Conservation (phyloP, 306 rosid genomes). For the Cicer bijugum region DNA sequence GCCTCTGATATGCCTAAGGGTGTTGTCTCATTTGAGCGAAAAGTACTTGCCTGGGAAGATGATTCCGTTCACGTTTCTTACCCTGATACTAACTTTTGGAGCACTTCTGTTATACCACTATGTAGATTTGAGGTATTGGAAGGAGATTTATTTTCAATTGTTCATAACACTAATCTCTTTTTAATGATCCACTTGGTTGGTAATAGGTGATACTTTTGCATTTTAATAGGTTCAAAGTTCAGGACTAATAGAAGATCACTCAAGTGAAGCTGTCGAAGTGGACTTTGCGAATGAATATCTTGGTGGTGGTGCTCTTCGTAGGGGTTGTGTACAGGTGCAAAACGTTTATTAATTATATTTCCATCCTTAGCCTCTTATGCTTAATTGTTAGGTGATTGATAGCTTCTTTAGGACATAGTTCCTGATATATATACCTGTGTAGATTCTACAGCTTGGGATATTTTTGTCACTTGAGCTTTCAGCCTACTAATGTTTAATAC, state of each 20-base stretch:
- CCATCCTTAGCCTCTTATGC: slow-evolving; percentile 7
- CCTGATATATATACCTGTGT: slow-evolving; percentile 30
- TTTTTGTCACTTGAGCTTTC: slow-evolving; percentile 35
- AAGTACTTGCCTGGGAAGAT: slow-evolving; percentile 69
- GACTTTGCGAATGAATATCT: slow-evolving; percentile 92
- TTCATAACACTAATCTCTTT: background rate
- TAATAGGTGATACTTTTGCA: slow-evolving; percentile 35
- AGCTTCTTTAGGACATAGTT: slow-evolving; percentile 4
- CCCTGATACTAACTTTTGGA: slow-evolving; percentile 71
- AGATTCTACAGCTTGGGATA: slow-evolving; percentile 36
- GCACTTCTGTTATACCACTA: slow-evolving; percentile 66
- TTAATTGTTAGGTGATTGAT: slow-evolving; percentile 5
- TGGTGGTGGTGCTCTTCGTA: slow-evolving; percentile 87
- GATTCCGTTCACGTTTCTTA: slow-evolving; percentile 54
- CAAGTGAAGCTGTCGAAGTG: slow-evolving; percentile 77
- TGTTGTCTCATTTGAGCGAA: slow-evolving; percentile 83
- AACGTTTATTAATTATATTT: slow-evolving; percentile 20
- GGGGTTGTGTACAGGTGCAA: slow-evolving; percentile 92
- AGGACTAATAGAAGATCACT: slow-evolving; percentile 85
- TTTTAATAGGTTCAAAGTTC: slow-evolving; percentile 63
- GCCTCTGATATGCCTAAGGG: slow-evolving; percentile 69
- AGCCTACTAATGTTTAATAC: background rate
- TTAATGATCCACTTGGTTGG: slow-evolving; percentile 29
- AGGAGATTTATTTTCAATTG: slow-evolving; percentile 8
- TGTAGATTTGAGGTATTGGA: slow-evolving; percentile 74